Evolutionary conservation across 352 stramenopile species (phyloP).

Genomic region (Thraustochytrium striatum): DNA sequence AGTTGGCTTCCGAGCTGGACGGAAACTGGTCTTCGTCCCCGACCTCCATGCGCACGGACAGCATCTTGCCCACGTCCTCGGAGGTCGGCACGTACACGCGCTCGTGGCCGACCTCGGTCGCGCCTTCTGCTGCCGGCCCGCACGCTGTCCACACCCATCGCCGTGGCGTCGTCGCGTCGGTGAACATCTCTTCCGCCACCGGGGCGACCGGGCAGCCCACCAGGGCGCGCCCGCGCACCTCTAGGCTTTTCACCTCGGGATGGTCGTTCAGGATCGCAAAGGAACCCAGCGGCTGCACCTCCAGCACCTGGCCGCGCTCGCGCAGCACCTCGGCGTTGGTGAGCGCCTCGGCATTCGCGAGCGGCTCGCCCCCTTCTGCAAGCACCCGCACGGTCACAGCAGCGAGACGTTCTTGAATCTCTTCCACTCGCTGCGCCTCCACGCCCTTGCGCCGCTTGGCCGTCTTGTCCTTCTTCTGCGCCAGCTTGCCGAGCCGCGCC

Average conservation of each 20-base stretch:
- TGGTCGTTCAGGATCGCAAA: not conserved
- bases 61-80: not conserved
- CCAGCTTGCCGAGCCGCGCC: not conserved
- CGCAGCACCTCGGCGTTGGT: not conserved
- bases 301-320: not conserved
- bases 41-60: not conserved
- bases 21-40: not conserved
- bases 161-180: not conserved
- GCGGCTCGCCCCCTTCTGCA: not conserved
- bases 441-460: not conserved
- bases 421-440: no score
- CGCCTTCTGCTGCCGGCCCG: not conserved
- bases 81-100: not conserved
- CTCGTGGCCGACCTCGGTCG: not conserved
- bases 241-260: not conserved
- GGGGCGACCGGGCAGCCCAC: slow-evolving; percentile 21
- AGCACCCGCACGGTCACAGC: no score
- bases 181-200: not conserved
- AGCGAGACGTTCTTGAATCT: no score
- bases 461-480: not conserved
- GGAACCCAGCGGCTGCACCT: not conserved
- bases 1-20: not conserved
- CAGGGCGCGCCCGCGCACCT: not conserved
- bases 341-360: not conserved
- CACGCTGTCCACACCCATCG: slow-evolving; percentile 7